Conservation (phyloP, 2,329 filamentous ascomycete genomes). For the Diaporthe helianthi region DNA sequence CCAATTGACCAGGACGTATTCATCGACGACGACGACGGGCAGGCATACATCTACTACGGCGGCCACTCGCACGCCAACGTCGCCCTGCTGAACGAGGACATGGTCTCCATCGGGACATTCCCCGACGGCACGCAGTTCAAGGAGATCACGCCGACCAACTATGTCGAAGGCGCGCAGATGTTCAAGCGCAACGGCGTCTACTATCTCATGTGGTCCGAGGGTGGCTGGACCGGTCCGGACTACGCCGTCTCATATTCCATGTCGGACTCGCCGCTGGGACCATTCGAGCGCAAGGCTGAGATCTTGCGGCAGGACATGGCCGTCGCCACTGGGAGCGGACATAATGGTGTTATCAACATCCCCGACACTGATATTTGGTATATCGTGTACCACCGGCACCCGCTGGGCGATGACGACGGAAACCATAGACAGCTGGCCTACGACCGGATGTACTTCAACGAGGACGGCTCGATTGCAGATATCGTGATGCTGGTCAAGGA, state of each 20-base stretch:
- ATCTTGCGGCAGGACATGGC: slow-evolving; percentile 47
- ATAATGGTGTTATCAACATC: slow-evolving; percentile 50
- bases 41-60: slow-evolving; percentile 53
- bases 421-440: slow-evolving; percentile 56
- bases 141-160: slow-evolving; percentile 55
- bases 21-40: slow-evolving; percentile 49
- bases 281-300: slow-evolving; percentile 48
- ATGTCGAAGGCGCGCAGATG: slow-evolving; percentile 53
- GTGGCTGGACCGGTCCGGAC: slow-evolving; percentile 53
- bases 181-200: slow-evolving; percentile 50
- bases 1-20: slow-evolving; percentile 56
- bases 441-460: slow-evolving; percentile 56
- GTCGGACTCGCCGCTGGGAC: slow-evolving; percentile 48
- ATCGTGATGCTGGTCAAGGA: slow-evolving; percentile 54
- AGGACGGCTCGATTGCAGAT: slow-evolving; percentile 50
- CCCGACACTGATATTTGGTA: slow-evolving; percentile 50
- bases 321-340: slow-evolving; percentile 48
- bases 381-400: slow-evolving; percentile 55
- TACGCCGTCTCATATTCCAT: slow-evolving; percentile 54
- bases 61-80: slow-evolving; percentile 52
- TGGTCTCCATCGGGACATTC: slow-evolving; percentile 51
- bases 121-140: slow-evolving; percentile 48
- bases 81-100: slow-evolving; percentile 51
- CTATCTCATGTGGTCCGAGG: slow-evolving; percentile 55
- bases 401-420: slow-evolving; percentile 50